phyloP scores from a whole-genome alignment of 352 stramenopile species.

The Pythium folliculosum region DNA sequence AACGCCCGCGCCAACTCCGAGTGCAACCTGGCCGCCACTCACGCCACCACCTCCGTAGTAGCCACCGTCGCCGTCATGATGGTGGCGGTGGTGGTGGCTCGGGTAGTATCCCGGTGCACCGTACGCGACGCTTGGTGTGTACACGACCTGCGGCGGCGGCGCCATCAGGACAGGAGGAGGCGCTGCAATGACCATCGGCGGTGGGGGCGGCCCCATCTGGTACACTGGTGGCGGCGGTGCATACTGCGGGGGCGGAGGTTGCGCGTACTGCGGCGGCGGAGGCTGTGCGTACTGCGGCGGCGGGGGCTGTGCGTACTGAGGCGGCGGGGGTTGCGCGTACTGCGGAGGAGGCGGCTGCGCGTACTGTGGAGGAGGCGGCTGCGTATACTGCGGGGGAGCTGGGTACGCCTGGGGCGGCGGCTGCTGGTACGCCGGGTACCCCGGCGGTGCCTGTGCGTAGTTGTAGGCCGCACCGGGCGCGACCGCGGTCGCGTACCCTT shows the following conservation, averaged over 20 bases:
- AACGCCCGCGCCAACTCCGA: slow-evolving; percentile 75
- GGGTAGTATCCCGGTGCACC: slow-evolving; percentile 29
- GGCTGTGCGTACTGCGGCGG: slow-evolving; percentile 18
- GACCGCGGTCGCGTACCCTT: background rate
- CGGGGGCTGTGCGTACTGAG: slow-evolving; percentile 16
- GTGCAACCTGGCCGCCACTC: slow-evolving; percentile 45
- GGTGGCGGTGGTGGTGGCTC: slow-evolving; percentile 36
- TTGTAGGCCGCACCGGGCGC: background rate
- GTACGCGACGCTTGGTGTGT: slow-evolving; percentile 23
- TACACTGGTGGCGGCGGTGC: slow-evolving; percentile 10
- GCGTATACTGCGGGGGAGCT: slow-evolving; percentile 15
- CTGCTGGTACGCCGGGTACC: background rate
- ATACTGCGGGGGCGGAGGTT: slow-evolving; percentile 21
- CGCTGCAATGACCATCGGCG: slow-evolving; percentile 13
- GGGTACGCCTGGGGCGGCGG: slow-evolving; percentile 4
- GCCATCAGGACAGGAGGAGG: slow-evolving; percentile 28
- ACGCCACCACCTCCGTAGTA: slow-evolving; percentile 29
- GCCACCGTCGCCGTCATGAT: slow-evolving; percentile 22
- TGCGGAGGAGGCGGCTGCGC: slow-evolving; percentile 11
- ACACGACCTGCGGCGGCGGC: slow-evolving; percentile 25
- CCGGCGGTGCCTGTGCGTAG: background rate
- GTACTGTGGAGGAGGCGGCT: slow-evolving; percentile 17
- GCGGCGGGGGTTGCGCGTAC: slow-evolving; percentile 16
- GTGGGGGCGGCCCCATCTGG: slow-evolving; percentile 3
- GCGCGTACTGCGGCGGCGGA: slow-evolving; percentile 15